Evolutionary conservation across 1,139 yeast genomes (phyloP), one percentile per base, ranked within the genome.

Genomic region (Lodderomyces parapsilosis): DNA sequence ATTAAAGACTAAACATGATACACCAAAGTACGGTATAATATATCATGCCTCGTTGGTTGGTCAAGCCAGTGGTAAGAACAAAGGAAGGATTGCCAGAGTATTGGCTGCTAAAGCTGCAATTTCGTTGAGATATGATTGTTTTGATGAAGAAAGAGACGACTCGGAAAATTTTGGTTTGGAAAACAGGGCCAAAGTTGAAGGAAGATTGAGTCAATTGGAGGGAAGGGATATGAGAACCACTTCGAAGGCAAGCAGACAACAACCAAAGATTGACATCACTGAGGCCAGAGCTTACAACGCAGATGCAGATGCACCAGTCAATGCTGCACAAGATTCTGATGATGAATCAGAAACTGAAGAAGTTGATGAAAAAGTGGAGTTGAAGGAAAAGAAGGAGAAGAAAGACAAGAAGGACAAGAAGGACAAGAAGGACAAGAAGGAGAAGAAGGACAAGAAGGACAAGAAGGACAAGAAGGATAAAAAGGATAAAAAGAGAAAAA

Each of bases 91-190:
- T 65, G 98, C 99, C 45, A 86, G 99, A 76, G 96, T 93, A 57
- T 80, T 93, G 56, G 99, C 99, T 58, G 98, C 98, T 51, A 93
- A 93, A 76, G 96, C 97, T 55, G 95, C 99, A 42, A 94, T 93
- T 60, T 88, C 96, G 50, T 76, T 93, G 57, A 86, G 99, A 76
- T 93, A 87, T 66, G 99, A 93, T 73, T 96, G 97, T 35, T 78
- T 94, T 50, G 87, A 97, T 53, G 99, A 93, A 74, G 98, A 93
- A 59, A 83, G 97, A 69, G 95, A 87, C 57, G 95, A 87, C 57
- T 98, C 93, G 60, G 81, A 88, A 47, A 97, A 97, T 53, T 80
- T 91, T 58, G 99, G 99, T 60, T 76, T 88, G 57, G 88, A 85
- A 56, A 93, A 87, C 55, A 84, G 99, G 73, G 81, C 88, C 56